Percentiles rank a stretch among this genome's conserved stretches.
phyloP scores from a whole-genome alignment of 352 stramenopile genomes.

The Phytophthora lateralis region DNA sequence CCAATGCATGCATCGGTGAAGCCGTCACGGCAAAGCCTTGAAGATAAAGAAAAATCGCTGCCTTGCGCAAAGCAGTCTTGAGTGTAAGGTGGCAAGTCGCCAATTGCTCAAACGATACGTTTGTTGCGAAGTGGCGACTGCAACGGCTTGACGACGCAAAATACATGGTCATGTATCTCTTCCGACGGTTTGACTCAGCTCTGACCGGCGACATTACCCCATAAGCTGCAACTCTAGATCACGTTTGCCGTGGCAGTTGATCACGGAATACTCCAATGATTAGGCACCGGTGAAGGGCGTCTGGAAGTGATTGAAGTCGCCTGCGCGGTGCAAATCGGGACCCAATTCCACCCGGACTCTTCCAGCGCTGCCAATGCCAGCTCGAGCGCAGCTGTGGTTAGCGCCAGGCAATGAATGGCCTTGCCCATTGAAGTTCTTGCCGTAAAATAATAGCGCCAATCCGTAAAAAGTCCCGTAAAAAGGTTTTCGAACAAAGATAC shows the following conservation, averaged over 20 bases:
- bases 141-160: not conserved
- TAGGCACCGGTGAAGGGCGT: too few relatives aligned
- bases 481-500: conserved; percentile 12
- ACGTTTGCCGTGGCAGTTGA: too few relatives aligned
- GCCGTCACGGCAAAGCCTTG: conserved; percentile 17
- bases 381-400: too few relatives aligned
- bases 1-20: too few relatives aligned
- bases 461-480: conserved; percentile 30
- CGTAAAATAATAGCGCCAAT: conserved; percentile 7
- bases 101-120: too few relatives aligned
- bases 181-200: not conserved
- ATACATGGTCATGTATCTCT: too few relatives aligned
- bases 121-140: not conserved
- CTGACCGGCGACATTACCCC: not conserved
- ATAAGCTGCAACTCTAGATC: too few relatives aligned
- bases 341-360: not conserved
- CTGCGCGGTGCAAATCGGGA: not conserved
- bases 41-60: conserved; percentile 14
- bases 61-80: too few relatives aligned
- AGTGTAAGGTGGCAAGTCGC: too few relatives aligned
- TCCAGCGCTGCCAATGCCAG: not conserved
- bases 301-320: not conserved
- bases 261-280: too few relatives aligned
- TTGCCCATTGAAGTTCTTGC: too few relatives aligned
- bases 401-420: too few relatives aligned